Conservation (phyloP, 2,329 filamentous ascomycete genomes). For the Fulvia fulva region DNA sequence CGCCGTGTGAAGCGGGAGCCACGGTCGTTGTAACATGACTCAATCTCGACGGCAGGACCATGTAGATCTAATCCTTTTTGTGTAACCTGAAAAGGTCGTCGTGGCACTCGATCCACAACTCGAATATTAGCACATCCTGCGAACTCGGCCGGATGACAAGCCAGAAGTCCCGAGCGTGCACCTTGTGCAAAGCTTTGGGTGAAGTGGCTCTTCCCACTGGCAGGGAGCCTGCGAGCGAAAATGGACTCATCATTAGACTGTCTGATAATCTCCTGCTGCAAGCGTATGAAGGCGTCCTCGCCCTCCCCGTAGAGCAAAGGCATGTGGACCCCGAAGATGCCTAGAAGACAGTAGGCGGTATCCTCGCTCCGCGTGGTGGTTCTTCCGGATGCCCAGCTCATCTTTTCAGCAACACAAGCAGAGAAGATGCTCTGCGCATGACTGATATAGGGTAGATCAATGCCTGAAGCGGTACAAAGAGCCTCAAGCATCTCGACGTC, state of each 20-base stretch:
- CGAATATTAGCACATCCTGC: too few relatives aligned
- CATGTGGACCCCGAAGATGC: conserved; percentile 44
- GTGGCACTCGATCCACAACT: too few relatives aligned
- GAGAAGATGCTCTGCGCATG: too few relatives aligned
- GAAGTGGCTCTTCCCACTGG: too few relatives aligned
- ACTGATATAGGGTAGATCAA: neutral
- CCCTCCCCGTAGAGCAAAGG: conserved; percentile 40
- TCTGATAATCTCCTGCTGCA: neutral
- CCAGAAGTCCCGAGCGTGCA: too few relatives aligned
- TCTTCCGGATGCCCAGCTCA: conserved; percentile 10
- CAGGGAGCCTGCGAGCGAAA: neutral
- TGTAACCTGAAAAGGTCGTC: too few relatives aligned
- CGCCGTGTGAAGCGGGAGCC: too few relatives aligned
- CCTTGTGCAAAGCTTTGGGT: too few relatives aligned
- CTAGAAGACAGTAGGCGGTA: conserved; percentile 43
- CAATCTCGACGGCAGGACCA: too few relatives aligned
- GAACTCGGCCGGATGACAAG: too few relatives aligned
- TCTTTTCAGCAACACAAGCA: neutral
- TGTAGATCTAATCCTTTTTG: too few relatives aligned
- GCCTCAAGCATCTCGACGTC: neutral
- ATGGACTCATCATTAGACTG: neutral
- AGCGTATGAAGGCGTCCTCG: neutral
- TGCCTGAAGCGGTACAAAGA: neutral
- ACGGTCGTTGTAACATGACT: too few relatives aligned
- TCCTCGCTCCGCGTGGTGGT: conserved; percentile 35